Percentiles rank a stretch among this genome's conserved stretches.
phyloP scores from a whole-genome alignment of 1,284 basidiomycete species.

The Coriolopsis trogii region DNA sequence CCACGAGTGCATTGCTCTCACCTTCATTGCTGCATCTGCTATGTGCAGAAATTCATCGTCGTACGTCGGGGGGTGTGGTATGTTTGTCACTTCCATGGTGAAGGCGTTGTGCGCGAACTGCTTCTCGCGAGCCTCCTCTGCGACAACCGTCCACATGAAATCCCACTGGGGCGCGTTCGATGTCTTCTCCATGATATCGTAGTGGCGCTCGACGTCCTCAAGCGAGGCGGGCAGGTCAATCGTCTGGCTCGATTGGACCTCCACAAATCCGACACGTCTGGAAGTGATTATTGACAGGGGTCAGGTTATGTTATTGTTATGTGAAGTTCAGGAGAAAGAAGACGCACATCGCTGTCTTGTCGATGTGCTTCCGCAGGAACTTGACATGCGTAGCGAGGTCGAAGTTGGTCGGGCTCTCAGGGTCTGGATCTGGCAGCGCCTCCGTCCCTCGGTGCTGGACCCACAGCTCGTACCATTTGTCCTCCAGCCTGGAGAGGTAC shows the following conservation, averaged over 20 bases:
- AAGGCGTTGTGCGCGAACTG: slow-evolving; percentile 62
- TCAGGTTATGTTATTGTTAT: not conserved
- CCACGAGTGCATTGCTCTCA: slow-evolving; percentile 31
- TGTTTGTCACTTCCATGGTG: slow-evolving; percentile 46
- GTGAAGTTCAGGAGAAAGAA: not conserved
- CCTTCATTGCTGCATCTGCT: slow-evolving; percentile 75
- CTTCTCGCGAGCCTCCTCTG: slow-evolving; percentile 79
- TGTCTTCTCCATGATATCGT: slow-evolving; percentile 51
- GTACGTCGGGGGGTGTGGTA: slow-evolving; percentile 35
- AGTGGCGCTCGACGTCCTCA: slow-evolving; percentile 49
- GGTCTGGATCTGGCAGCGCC: slow-evolving; percentile 73
- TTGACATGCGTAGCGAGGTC: slow-evolving; percentile 76
- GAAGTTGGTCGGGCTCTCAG: slow-evolving; percentile 71
- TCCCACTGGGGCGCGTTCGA: slow-evolving; percentile 57
- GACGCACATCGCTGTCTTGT: slow-evolving; percentile 84
- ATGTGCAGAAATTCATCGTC: slow-evolving; percentile 46
- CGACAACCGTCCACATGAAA: slow-evolving; percentile 69
- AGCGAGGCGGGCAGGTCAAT: slow-evolving; percentile 49
- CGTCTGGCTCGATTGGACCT: slow-evolving; percentile 41
- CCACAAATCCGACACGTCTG: slow-evolving; percentile 62
- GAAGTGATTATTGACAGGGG: slow-evolving; percentile 7
- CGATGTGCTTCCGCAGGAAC: slow-evolving; percentile 78
- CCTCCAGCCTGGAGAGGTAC: slow-evolving; percentile 80
- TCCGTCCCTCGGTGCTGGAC: slow-evolving; percentile 66
- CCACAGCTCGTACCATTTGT: slow-evolving; percentile 83